These are phyloP conservation scores for Corchorus capsularis DNA, from an alignment of 345 rosid species.

Conservation along the genomic window DNA sequence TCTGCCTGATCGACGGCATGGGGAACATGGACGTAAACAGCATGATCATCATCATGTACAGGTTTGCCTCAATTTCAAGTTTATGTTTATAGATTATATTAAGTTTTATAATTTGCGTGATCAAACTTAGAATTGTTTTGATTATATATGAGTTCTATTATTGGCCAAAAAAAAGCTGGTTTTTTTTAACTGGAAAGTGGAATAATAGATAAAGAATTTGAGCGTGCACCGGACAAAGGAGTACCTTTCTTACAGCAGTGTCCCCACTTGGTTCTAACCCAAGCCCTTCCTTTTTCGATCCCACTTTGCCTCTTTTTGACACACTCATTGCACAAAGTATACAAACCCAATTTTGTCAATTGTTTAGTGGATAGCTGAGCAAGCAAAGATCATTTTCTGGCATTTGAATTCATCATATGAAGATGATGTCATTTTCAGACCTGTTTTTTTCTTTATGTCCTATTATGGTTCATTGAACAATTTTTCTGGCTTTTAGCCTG, in stretches of 20 bases:
- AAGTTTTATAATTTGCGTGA: background rate
- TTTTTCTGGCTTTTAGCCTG: too few relatives aligned
- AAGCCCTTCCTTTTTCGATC: background rate
- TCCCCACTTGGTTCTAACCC: background rate
- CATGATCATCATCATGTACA: constrained; percentile 28
- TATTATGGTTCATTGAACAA: background rate
- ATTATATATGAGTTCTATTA: background rate
- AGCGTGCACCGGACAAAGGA: background rate
- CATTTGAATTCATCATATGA: background rate
- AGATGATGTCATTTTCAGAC: background rate
- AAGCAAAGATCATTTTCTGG: background rate
- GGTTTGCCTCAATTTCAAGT: constrained; percentile 22
- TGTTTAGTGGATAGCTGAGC: background rate
- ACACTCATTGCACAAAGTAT: background rate
- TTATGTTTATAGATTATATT: background rate
- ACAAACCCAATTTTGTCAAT: background rate
- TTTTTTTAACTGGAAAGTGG: background rate
- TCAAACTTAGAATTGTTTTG: background rate
- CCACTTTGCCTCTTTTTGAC: background rate
- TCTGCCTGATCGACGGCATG: constrained; percentile 40
- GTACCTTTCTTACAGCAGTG: background rate
- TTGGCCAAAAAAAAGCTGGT: background rate
- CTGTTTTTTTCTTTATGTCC: background rate
- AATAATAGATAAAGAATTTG: background rate
- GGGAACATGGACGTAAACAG: constrained; percentile 28